phyloP scores from a whole-genome alignment of 768 basidiomycete species.

The Boletus barrowsii region DNA sequence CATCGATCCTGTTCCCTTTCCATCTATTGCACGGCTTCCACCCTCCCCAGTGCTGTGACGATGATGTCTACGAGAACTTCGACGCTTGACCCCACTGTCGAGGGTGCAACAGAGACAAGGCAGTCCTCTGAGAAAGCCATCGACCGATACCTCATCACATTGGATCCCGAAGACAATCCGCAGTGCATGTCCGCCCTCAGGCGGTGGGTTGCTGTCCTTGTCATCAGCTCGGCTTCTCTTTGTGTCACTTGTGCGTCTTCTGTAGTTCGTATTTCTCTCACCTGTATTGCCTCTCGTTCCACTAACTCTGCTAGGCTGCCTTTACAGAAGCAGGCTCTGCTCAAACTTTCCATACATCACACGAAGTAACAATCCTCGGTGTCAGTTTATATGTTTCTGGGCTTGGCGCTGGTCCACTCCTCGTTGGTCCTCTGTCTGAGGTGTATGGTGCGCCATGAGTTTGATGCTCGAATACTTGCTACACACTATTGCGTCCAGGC shows the following conservation, averaged over 20 bases:
- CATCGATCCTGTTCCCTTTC: background rate
- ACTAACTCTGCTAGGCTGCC: constrained; percentile 40
- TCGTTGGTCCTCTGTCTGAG: constrained; percentile 44
- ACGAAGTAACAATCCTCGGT: constrained; percentile 48
- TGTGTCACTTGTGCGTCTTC: constrained; percentile 58
- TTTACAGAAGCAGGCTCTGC: constrained; percentile 63
- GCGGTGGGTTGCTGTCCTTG: constrained; percentile 48
- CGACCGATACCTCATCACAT: constrained; percentile 29
- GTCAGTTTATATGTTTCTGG: constrained; percentile 45
- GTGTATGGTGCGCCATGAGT: constrained; percentile 23
- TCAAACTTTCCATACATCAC: constrained; percentile 48
- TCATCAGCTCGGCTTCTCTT: constrained; percentile 45
- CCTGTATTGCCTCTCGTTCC: background rate
- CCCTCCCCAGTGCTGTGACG: background rate
- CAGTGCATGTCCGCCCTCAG: constrained; percentile 37
- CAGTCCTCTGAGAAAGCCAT: background rate
- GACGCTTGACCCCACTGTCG: constrained; percentile 4
- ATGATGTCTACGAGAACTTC: constrained; percentile 9
- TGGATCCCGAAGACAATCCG: constrained; percentile 43
- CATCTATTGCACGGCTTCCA: background rate
- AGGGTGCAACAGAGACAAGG: constrained; percentile 4
- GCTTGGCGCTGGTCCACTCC: constrained; percentile 32
- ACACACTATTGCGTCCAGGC: constrained; percentile 36
- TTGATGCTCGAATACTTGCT: background rate
- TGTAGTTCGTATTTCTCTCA: constrained; percentile 38